Evolutionary conservation across 805 yeast genomes (phyloP), one percentile per base, ranked within the genome.

Genomic region (Sugiyamaella valdiviana): DNA sequence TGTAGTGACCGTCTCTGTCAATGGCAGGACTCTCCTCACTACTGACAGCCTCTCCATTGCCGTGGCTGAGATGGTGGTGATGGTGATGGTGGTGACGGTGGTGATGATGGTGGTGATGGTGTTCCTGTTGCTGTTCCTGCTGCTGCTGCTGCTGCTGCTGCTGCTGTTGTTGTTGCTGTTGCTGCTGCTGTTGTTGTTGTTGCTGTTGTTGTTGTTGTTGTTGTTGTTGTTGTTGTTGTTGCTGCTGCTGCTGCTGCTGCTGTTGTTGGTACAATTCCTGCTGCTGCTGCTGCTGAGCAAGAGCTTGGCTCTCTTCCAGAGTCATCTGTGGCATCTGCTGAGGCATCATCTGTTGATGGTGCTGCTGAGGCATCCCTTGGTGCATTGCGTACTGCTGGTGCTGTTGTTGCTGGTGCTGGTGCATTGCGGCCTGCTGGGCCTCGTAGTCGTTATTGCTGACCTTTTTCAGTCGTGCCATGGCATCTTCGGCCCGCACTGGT

Each of bases 401-500:
- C 46, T 21, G 51, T 36, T 17, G 56, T 14, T 46, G 47, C 35
- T 23, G 60, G 16, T 41, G 36, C 35, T 23, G 60, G 16, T 41
- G 36, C 7, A 36, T 17, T 12, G 32, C 32, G 14, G 32, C 32
- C 21, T 36, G 39, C 26, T 32, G 24, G n/a, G 15, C 16, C 1
- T 19, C 24, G 19, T 36, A 36, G 6, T 43, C 42, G 6, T 16
- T 21, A 37, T 15, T 17, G 10, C 48, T 52, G 39, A 24, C 49
- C 55, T 57, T 52, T 43, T 60, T 58, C 35, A 65, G 56, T n/a
- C 65, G 51, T 15, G 69, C 68, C 21, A 62, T 60, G 3, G 67
- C 68, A 37, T 66, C 69, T 45, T 65, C 69, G 1, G 69, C 69
- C 2, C 67, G 55, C n/a, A 58, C 39, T 20, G 64, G 64, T 16